Conservation (phyloP, 1,139 yeast genomes). For the Pneumocystis oryctolagi region DNA sequence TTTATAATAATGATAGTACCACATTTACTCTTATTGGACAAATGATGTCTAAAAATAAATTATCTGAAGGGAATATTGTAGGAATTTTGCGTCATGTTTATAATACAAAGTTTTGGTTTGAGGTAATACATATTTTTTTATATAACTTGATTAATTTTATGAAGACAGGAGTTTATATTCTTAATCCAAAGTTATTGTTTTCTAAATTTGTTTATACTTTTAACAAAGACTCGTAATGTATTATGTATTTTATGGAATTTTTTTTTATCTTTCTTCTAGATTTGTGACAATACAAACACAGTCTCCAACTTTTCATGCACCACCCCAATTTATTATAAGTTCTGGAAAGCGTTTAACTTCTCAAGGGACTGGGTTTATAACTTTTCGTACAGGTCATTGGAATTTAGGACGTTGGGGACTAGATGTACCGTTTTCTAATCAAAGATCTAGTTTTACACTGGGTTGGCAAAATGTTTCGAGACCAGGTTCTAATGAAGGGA, state of each 20-base stretch:
- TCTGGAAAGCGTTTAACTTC: conserved; percentile 8
- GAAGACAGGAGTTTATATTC: background rate
- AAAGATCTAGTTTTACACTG: background rate
- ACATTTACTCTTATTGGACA: conserved; percentile 6
- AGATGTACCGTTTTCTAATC: conserved; percentile 1
- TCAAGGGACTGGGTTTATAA: conserved; percentile 5
- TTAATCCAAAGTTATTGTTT: conserved; percentile 4
- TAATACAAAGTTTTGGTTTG: conserved; percentile 6
- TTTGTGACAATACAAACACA: background rate
- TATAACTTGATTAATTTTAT: background rate
- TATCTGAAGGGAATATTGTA: conserved; percentile 6
- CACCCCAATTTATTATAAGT: conserved; percentile 8
- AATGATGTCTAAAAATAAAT: conserved; percentile 6
- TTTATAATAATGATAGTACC: background rate
- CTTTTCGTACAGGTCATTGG: conserved; percentile 7
- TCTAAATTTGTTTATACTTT: conserved; percentile 7
- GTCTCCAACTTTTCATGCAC: background rate
- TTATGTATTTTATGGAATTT: conserved; percentile 1
- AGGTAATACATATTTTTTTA: conserved; percentile 3
- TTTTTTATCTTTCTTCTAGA: background rate
- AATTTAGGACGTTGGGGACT: conserved; percentile 6
- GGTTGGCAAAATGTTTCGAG: conserved; percentile 1
- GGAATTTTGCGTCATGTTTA: conserved; percentile 6
- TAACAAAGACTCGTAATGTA: conserved; percentile 6
- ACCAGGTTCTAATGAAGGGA: background rate